A percentile compares a stretch with the other conserved stretches of the same genome.
phyloP scores from a whole-genome alignment of 805 yeast species.

The Kuraishia ogatae region DNA sequence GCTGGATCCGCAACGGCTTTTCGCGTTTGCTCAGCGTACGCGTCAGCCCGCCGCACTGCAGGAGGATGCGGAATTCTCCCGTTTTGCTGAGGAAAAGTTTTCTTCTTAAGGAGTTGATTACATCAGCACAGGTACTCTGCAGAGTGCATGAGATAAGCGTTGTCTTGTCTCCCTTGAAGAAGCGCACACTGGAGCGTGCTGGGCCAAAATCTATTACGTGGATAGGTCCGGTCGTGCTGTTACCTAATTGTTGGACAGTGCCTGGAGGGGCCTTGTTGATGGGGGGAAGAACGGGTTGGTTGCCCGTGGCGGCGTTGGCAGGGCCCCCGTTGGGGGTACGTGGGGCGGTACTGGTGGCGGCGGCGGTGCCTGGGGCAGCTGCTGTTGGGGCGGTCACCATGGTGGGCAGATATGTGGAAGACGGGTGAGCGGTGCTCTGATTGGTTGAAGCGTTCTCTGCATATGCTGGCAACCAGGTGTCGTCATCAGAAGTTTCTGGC shows the following conservation, averaged over 20 bases:
- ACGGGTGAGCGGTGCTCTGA: background rate
- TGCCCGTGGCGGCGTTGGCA: too few relatives aligned
- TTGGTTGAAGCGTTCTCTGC: background rate
- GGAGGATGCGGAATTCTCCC: conserved; percentile 67
- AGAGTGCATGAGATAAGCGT: conserved; percentile 71
- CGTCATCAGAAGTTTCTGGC: background rate
- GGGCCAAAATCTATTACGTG: conserved; percentile 20
- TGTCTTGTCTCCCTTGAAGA: conserved; percentile 77
- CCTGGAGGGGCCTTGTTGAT: conserved; percentile 2
- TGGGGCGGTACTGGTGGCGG: too few relatives aligned
- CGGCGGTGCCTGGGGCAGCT: background rate
- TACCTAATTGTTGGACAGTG: conserved; percentile 2
- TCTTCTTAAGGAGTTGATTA: conserved; percentile 61
- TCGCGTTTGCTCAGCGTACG: conserved; percentile 68
- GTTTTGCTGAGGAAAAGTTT: conserved; percentile 67
- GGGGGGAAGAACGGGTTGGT: background rate
- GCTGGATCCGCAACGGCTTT: conserved; percentile 69
- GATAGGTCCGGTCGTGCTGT: conserved; percentile 12
- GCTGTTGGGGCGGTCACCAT: background rate
- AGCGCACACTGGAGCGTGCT: conserved; percentile 40
- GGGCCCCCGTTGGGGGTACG: too few relatives aligned
- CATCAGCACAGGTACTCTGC: conserved; percentile 68
- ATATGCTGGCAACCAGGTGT: background rate
- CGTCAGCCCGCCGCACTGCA: conserved; percentile 68
- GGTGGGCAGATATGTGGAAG: background rate